Evolutionary conservation across 257 asterid genomes (phyloP).

Genomic region (Orobanche coerulescens): DNA sequence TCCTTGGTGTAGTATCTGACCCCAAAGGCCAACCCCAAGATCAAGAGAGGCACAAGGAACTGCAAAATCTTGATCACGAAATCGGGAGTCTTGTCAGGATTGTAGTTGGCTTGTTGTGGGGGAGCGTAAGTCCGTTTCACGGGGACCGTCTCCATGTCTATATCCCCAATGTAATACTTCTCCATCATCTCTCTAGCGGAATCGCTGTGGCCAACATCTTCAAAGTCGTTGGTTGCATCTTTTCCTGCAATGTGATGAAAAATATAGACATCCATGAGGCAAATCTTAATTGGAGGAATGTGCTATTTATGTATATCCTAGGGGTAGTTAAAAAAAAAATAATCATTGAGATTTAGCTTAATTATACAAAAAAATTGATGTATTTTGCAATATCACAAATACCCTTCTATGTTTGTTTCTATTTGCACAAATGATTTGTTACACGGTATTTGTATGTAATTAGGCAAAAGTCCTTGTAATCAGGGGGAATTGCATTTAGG

Average conservation of each 20-base stretch:
- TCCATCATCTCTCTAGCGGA: slow-evolving; percentile 49
- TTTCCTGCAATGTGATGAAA: slow-evolving; percentile 38
- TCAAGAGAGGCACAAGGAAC: slow-evolving; percentile 74
- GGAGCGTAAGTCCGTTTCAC: slow-evolving; percentile 36
- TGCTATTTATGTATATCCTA: too few relatives aligned
- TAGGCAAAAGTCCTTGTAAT: too few relatives aligned
- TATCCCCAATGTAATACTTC: slow-evolving; percentile 40
- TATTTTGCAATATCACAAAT: too few relatives aligned
- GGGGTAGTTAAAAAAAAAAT: too few relatives aligned
- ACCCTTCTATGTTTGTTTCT: too few relatives aligned
- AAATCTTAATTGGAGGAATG: background rate
- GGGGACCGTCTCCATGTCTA: slow-evolving; percentile 53
- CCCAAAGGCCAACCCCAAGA: slow-evolving; percentile 65
- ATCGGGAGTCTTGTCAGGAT: slow-evolving; percentile 61
- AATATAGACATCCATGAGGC: background rate
- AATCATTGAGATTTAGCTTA: too few relatives aligned
- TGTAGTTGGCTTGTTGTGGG: slow-evolving; percentile 40
- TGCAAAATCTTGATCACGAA: slow-evolving; percentile 69
- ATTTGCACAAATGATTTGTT: too few relatives aligned
- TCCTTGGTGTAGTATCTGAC: slow-evolving; percentile 69
- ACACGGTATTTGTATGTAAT: too few relatives aligned
- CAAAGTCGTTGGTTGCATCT: slow-evolving; percentile 75
- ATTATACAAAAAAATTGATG: too few relatives aligned
- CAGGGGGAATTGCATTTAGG: too few relatives aligned
- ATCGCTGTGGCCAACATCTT: slow-evolving; percentile 52